Evolutionary conservation across 2,329 filamentous ascomycete genomes (phyloP), one percentile per base, ranked within the genome.

Genomic region (Diplodia mutila): DNA sequence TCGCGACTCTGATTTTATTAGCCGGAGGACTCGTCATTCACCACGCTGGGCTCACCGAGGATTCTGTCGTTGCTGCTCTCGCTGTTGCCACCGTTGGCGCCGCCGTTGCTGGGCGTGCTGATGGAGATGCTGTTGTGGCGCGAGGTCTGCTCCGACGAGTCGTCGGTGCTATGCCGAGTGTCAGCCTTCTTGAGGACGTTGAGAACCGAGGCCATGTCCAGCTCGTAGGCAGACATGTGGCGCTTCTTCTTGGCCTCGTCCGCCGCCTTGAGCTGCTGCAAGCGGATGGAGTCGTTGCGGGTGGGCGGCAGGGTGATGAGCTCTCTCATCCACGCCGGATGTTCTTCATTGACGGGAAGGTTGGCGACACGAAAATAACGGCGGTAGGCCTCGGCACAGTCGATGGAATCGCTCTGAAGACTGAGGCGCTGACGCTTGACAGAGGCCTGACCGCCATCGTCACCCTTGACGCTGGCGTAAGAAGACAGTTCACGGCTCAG

Each of bases 321-420:
- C 42, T 67, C 66, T 49, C 37, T 67, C 66, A 67, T 67, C 66
- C 66, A 67, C 3, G 55, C 55, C 34, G 66, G 66, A 46, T 67
- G 66, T 27, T 67, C 66, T 32, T 61, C 48, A 46, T 67, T 59
- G 48, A 67, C 55, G 49, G 66, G 66, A 27, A 67, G 66, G 66
- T 67, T 61, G 23, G 66, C 51, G 25, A 37, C 53, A 37, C 57
- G 66, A 63, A 67, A 67, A 63, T 54, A 67, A 52, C 66, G 66
- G 29, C 52, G 55, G 34, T 67, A 67, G 14, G 66, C 66, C 27
- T 67, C 55, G 37, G 48, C 66, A 42, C 66, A 67, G 27, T 67
- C 66, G 57, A 67, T 67, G 12, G 66, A 63, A 21, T 59, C 53
- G 37, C 21, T 52, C 23, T 46, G 23, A 3, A 39, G 16, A 18